These are phyloP conservation scores for Epichloe aotearoae DNA, from an alignment of 2,329 filamentous ascomycete species.

Conservation along the genomic window DNA sequence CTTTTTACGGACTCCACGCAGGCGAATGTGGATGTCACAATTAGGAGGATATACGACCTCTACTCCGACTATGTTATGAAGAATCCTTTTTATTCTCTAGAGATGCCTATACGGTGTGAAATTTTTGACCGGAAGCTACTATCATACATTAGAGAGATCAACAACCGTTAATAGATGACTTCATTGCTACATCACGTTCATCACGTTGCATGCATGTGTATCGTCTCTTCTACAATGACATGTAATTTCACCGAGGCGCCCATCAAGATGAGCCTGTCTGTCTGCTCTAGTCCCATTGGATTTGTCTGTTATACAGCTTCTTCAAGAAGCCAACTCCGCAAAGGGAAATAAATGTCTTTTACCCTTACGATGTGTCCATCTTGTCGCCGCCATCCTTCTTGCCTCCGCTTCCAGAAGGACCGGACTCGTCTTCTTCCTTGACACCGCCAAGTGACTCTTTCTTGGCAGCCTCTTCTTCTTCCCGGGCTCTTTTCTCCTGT, in stretches of 20 bases:
- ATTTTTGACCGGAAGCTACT: conserved; percentile 80
- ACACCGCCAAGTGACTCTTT: conserved; percentile 72
- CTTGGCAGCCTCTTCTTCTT: conserved; percentile 57
- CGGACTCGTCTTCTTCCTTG: conserved; percentile 62
- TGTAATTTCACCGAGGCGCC: no score
- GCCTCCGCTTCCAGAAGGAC: conserved; percentile 29
- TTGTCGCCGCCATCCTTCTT: conserved; percentile 44
- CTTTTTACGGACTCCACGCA: conserved; percentile 86
- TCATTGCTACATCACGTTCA: neutral
- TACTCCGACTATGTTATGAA: conserved; percentile 99
- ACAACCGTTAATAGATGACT: conserved; percentile 34
- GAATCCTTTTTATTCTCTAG: conserved; percentile 95
- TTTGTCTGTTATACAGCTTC: conserved; percentile 14
- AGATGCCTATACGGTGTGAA: conserved; percentile 95
- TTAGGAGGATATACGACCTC: conserved; percentile 80
- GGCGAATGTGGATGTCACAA: conserved; percentile 71
- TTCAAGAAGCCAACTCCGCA: conserved; percentile 15
- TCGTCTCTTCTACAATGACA: no score
- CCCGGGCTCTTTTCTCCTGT: conserved; percentile 71
- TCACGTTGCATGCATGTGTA: neutral
- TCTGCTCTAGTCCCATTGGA: neutral
- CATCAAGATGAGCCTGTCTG: neutral
- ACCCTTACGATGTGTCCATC: conserved; percentile 70
- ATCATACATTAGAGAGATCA: conserved; percentile 65
- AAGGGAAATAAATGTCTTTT: neutral